Evolutionary conservation across 1,284 basidiomycete genomes (phyloP), one percentile per base, ranked within the genome.

Genomic region (Puccinia horiana): DNA sequence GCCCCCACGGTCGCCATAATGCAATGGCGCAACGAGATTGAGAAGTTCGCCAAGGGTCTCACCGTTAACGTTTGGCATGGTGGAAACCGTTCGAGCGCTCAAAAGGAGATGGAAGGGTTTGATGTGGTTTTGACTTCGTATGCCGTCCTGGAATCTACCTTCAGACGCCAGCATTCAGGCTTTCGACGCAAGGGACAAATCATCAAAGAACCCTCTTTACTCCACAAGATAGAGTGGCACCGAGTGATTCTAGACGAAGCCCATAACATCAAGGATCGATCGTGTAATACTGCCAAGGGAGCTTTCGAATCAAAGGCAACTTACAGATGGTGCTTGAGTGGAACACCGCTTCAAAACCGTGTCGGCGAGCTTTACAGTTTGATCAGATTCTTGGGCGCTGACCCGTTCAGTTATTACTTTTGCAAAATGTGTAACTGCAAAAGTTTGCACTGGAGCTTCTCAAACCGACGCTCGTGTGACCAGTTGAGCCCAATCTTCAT

Each of bases 281-380:
- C 92, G 0, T 96, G 95, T 0, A 98, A 98, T 86, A 98, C 96
- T 0, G 96, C 97, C 1, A 98, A 98, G 87, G 95, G 94, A 14
- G 91, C 95, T 0, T 99, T 99, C 86, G 93, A 95, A 76, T 89
- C 99, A 5, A 88, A 92, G 76, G 91, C 92, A 81, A 91, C 91
- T 83, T 94, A 91, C 85, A 91, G 92, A 83, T 99, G 97, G 97
- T 99, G 97, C 87, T 89, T 99, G 44, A 98, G 95, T 37, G 97
- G 96, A n/a, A 98, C 96, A n/a, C 96, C 95, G 0, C 88, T 96
- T 18, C 81, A 82, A 70, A 87, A 87, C 79, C 85, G 96, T 83
- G 97, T 99, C 20, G 97, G 97, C 84, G 97, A 99, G 87, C 89
- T 99, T 61, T 99, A 99, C 88, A 97, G 95, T 87, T 91, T 98